Base-by-base conservation (phyloP, 2,329 filamentous ascomycete species). In the Sclerotinia trifoliorum region DNA sequence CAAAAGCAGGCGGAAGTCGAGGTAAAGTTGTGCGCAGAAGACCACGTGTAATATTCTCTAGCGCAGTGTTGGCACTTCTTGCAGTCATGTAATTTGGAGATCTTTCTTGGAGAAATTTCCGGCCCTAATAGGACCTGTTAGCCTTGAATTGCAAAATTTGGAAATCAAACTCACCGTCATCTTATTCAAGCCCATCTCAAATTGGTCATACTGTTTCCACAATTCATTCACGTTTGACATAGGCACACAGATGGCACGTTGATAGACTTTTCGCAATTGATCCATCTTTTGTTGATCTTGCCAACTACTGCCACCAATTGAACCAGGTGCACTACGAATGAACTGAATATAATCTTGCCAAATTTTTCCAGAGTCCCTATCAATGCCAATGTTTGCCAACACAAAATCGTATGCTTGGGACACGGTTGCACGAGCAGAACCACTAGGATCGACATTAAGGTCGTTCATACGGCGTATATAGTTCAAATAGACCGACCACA, bases 221-320 rank as follows among this genome's bases (percentile, higher is more conserved):
- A 99, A 81, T 65, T 85, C 86, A 75, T 94, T 92, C 61, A 96
- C 87, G 44, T 90, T 90, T 66, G 90, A 87, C 71, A 93, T 96
- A 5, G 96, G 96, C 51, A 97, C 87, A 72, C 88, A 89, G 68
- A 97, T 92, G 19, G 94, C 94, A 65, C 90, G 90, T 75, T 97
- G 94, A 78, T 97, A 99, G 0, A 92, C 91, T 78, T 96, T 96
- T 69, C 95, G 90, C 64, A 99, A 81, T 73, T 91, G 84, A 75
- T 99, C 95, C 90, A 97, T 96, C 83, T 99, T 99, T 78, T 98
- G 95, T 80, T 94, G 91, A 77, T 98, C 95, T 79, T 98, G 94
- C 96, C 95, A 99, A 69, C 87, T 89, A 69, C 85, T 89, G 55
- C 94, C 95, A 35, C 94, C 94, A 69, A 95, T 86, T 68, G 88